Conservation (phyloP, 345 rosid species). For the Euphorbia pulcherrima region DNA sequence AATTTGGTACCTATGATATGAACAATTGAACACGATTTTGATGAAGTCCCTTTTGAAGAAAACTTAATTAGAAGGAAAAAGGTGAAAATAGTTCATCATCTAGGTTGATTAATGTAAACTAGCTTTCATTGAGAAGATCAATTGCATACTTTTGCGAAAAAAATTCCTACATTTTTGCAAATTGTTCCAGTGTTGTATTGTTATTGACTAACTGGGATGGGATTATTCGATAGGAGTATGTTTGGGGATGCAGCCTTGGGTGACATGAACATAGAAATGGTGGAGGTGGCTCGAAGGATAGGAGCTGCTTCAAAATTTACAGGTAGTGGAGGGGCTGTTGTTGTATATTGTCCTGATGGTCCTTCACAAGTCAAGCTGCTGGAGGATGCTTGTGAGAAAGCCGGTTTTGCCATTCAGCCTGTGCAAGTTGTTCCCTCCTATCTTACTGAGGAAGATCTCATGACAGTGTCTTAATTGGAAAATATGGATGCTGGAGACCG, state of each 20-base stretch:
- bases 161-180: background rate
- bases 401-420: slow-evolving; percentile 58
- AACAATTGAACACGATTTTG: background rate
- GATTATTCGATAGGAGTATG: slow-evolving; percentile 46
- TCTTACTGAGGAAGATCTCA: slow-evolving; percentile 42
- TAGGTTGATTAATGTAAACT: background rate
- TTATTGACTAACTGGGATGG: background rate
- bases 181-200: background rate
- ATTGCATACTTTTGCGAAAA: background rate
- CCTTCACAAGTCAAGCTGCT: slow-evolving; percentile 56
- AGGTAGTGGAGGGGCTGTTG: slow-evolving; percentile 94
- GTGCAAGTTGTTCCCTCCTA: slow-evolving; percentile 55
- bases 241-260: slow-evolving; percentile 82
- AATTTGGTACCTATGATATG: background rate
- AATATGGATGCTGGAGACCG: background rate
- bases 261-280: slow-evolving; percentile 76
- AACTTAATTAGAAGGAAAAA: background rate
- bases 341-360: slow-evolving; percentile 75
- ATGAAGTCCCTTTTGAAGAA: background rate
- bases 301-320: slow-evolving; percentile 90
- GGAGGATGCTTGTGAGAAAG: slow-evolving; percentile 64
- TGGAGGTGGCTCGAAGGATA: slow-evolving; percentile 67
- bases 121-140: background rate
- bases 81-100: background rate
- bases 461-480: slow-evolving; percentile 27